Evolutionary conservation across 2,329 filamentous ascomycete genomes (phyloP), one percentile per base, ranked within the genome.

Genomic region (Cladosporium sp.): DNA sequence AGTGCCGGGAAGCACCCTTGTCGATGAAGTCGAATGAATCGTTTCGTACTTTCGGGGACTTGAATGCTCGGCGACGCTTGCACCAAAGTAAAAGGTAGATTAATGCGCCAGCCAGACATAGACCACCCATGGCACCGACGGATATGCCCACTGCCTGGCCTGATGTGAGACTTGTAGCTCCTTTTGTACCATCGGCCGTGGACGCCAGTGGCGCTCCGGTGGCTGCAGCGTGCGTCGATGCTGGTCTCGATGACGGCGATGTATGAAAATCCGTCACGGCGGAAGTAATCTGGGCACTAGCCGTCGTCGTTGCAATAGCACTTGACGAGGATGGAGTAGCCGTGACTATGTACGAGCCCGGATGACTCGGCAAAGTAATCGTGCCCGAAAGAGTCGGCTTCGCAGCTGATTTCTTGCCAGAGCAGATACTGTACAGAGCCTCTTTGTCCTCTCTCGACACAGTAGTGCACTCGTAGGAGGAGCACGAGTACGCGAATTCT

Each of bases 21-120:
- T 77, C 75, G 14, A 74, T 66, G 60, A 78, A 77, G 64, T 77
- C 75, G 51, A 75, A 76, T n/a, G 74, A 76, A 12, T 51, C 61
- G 4, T 52, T 63, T 10, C 62, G 44, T 21, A 66, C 24, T 49
- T 68, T 59, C n/a, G 63, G 65, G 3, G 65, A 61, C 21, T 64
- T 65, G 24, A 63, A 54, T 21, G 44, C 51, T 28, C 68, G 70
- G 11, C 72, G 69, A 18, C 71, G 66, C 28, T 72, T 69, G 26
- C 70, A 63, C 47, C 69, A 74, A 26, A 67, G 51, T 11, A 71
- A 57, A 1, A 72, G 36, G 15, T 70, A 74, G 10, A 74, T 66
- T 2, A 73, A 41, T 2, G 65, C 69, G 14, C 75, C 67, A 2
- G 69, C 65, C 10, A 74, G 36, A 15, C 70, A 69, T 15, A 76